Evolutionary conservation across 257 asterid species (phyloP).

Genomic region (Solanum dulcamara): DNA sequence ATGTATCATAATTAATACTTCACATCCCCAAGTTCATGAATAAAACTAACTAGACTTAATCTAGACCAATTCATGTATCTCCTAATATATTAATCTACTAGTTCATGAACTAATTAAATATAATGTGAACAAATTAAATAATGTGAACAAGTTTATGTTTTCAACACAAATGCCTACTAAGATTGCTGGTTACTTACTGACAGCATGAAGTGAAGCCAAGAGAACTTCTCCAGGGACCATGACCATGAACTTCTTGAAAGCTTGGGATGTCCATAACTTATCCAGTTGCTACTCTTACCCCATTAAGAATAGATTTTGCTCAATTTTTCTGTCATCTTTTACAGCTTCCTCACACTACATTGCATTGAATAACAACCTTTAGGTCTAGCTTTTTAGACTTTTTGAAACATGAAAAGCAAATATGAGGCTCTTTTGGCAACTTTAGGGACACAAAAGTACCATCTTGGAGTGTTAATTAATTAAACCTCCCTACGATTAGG

Average conservation of each 20-base stretch:
- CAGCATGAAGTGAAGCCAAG: conserved; percentile 68
- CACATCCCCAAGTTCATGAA: too few relatives aligned
- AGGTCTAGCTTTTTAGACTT: not conserved
- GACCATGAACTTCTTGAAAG: conserved; percentile 50
- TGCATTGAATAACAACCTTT: not conserved
- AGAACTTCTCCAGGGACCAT: conserved; percentile 70
- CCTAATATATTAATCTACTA: too few relatives aligned
- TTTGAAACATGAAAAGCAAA: not conserved
- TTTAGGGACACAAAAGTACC: not conserved
- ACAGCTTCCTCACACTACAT: conserved; percentile 48
- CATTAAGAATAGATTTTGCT: conserved; percentile 56
- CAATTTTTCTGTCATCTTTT: conserved; percentile 62
- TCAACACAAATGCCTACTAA: not conserved
- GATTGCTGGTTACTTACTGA: conserved; percentile 31
- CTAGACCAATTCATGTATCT: too few relatives aligned
- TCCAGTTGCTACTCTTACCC: conserved; percentile 51
- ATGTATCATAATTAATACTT: too few relatives aligned
- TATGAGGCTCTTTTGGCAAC: not conserved
- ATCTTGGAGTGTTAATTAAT: not conserved
- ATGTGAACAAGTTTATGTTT: too few relatives aligned
- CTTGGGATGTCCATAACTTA: conserved; percentile 48
- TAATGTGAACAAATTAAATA: too few relatives aligned
- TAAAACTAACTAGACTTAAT: too few relatives aligned
- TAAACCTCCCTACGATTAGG: not conserved
- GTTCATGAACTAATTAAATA: too few relatives aligned